A percentile compares a stretch with the other conserved stretches of the same genome.
Conservation (phyloP, 2,329 filamentous ascomycete genomes). For the Pseudocercospora fuligena region DNA sequence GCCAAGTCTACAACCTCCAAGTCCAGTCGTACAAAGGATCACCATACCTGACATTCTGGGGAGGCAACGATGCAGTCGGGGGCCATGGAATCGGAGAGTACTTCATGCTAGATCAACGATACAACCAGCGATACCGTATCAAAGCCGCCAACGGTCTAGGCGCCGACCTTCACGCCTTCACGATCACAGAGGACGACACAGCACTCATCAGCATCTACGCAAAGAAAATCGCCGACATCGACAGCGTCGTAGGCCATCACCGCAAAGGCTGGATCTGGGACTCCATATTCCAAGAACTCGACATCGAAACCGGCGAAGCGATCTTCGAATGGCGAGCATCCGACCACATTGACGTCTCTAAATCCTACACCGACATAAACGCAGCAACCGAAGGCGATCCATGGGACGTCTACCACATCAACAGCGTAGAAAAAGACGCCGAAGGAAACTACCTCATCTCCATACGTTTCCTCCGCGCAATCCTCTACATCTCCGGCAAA, state of each 20-base stretch:
- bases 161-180: constrained; percentile 49
- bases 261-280: constrained; percentile 41
- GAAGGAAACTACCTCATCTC: constrained; percentile 61
- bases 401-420: constrained; percentile 62
- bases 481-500: constrained; percentile 54
- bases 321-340: constrained; percentile 64
- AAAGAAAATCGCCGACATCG: constrained; percentile 27
- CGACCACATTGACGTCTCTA: constrained; percentile 56
- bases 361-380: constrained; percentile 44
- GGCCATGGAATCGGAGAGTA: constrained; percentile 55
- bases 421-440: constrained; percentile 58
- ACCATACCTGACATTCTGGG: constrained; percentile 56
- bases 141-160: constrained; percentile 44
- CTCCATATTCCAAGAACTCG: constrained; percentile 44
- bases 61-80: constrained; percentile 52
- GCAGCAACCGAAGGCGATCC: constrained; percentile 49
- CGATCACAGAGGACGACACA: constrained; percentile 47
- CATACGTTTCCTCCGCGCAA: constrained; percentile 54
- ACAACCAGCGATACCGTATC: constrained; percentile 44
- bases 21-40: constrained; percentile 52
- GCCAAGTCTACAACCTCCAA: constrained; percentile 52
- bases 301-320: constrained; percentile 58
- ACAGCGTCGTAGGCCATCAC: constrained; percentile 35
- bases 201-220: constrained; percentile 50
- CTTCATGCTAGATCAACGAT: constrained; percentile 47